Percentiles rank a stretch among this genome's conserved stretches.
Evolutionary conservation across 2,329 filamentous ascomycete species (phyloP).

Genomic region (Talaromyces albobiverticillius): DNA sequence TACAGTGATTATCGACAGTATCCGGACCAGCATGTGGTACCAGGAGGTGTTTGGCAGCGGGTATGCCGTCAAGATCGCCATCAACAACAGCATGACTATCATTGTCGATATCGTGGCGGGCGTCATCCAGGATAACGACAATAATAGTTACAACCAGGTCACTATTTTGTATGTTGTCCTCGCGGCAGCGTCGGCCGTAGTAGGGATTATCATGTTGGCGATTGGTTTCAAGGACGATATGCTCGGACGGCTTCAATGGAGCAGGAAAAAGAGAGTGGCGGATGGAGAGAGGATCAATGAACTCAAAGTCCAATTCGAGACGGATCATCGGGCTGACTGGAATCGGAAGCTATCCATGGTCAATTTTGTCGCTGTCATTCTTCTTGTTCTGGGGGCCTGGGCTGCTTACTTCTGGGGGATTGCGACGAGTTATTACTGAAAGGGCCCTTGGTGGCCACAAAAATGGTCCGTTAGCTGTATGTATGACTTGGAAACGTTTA

Average conservation of each 20-base stretch:
- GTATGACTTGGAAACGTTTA: too few species aligned
- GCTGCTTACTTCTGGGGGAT: conserved; percentile 61
- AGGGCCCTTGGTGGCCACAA: too few species aligned
- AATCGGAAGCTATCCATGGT: conserved; percentile 43
- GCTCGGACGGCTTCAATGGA: conserved; percentile 57
- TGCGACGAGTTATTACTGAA: conserved; percentile 50
- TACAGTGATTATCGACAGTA: conserved; percentile 59
- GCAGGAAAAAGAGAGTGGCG: conserved; percentile 50
- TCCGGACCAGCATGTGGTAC: conserved; percentile 60
- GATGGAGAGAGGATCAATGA: conserved; percentile 42
- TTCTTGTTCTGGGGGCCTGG: conserved; percentile 49
- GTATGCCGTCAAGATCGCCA: conserved; percentile 59
- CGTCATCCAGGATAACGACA: conserved; percentile 57
- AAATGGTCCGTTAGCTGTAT: too few species aligned
- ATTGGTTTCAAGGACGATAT: conserved; percentile 41
- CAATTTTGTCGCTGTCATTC: conserved; percentile 44
- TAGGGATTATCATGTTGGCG: conserved; percentile 41
- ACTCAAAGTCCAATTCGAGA: conserved; percentile 43
- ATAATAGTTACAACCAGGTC: conserved; percentile 56
- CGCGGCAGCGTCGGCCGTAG: conserved; percentile 48
- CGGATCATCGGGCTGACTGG: conserved; percentile 27
- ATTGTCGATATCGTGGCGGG: conserved; percentile 58
- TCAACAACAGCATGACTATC: conserved; percentile 64
- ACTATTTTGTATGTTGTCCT: conserved; percentile 57
- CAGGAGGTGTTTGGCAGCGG: conserved; percentile 60